Evolutionary conservation across 2,329 filamentous ascomycete species (phyloP).

Genomic region (Graphilbum sp.): DNA sequence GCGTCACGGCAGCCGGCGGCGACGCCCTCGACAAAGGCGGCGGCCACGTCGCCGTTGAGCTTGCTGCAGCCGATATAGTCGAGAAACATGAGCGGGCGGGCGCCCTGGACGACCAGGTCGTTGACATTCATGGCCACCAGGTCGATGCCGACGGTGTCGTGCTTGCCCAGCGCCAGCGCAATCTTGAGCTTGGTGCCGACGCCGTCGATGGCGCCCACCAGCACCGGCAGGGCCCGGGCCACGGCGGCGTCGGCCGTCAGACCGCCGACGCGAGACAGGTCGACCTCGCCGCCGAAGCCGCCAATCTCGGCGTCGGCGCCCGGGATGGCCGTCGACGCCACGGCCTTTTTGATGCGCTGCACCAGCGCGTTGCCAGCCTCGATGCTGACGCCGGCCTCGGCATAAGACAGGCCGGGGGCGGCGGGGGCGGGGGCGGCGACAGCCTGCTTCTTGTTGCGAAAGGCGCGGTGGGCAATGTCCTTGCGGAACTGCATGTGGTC

Average conservation of each 20-base stretch:
- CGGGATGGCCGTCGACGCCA: conserved; percentile 68
- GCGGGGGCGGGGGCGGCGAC: conserved; percentile 6
- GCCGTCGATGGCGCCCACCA: conserved; percentile 92
- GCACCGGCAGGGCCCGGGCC: conserved; percentile 49
- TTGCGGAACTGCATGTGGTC: conserved; percentile 82
- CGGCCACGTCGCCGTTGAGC: conserved; percentile 61
- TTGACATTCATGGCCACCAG: conserved; percentile 99
- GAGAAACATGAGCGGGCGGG: conserved; percentile 87
- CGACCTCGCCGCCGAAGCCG: conserved; percentile 81
- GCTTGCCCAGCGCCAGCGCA: conserved; percentile 75
- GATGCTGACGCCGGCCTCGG: conserved; percentile 83
- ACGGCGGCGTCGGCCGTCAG: conserved; percentile 47
- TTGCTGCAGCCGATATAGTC: conserved; percentile 95
- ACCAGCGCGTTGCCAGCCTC: conserved; percentile 89
- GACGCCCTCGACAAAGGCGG: conserved; percentile 81
- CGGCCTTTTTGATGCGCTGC: conserved; percentile 75
- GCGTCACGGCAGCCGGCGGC: conserved; percentile 73
- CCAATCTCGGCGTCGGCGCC: conserved; percentile 90
- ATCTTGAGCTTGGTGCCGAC: conserved; percentile 96
- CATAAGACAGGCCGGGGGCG: conserved; percentile 57
- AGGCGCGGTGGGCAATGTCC: conserved; percentile 74
- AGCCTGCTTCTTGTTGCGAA: conserved; percentile 24
- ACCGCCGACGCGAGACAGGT: conserved; percentile 52
- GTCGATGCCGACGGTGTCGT: conserved; percentile 90
- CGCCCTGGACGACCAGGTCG: conserved; percentile 89